Conservation (phyloP, 2,329 filamentous ascomycete genomes). For the Hypoxylon sp. region DNA sequence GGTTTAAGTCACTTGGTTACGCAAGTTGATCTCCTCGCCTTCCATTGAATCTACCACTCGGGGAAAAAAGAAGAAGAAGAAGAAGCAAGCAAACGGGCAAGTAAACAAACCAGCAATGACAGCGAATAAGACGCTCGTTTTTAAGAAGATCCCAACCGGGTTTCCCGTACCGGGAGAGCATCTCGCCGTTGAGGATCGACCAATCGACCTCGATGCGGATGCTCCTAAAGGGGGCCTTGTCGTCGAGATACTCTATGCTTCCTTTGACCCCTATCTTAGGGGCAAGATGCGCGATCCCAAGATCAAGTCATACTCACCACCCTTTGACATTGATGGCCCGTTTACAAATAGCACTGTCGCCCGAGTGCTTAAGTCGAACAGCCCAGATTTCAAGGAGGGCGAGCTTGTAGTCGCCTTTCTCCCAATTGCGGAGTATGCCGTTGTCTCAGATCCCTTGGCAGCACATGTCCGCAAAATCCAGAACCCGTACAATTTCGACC, state of each 20-base stretch:
- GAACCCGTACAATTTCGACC: slow-evolving; percentile 75
- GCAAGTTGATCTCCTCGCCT: not conserved
- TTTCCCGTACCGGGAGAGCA: slow-evolving; percentile 77
- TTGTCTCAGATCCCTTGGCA: slow-evolving; percentile 61
- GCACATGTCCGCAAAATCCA: slow-evolving; percentile 67
- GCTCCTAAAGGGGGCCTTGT: slow-evolving; percentile 73
- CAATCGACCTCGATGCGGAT: slow-evolving; percentile 72
- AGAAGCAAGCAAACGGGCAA: not conserved
- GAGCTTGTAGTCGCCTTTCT: slow-evolving; percentile 71
- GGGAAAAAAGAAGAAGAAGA: not conserved
- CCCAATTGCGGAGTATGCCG: slow-evolving; percentile 74
- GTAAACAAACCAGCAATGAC: slow-evolving; percentile 53
- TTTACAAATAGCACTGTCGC: slow-evolving; percentile 73
- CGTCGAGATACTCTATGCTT: slow-evolving; percentile 76
- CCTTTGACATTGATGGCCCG: slow-evolving; percentile 72
- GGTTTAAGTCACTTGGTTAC: not conserved
- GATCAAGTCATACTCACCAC: slow-evolving; percentile 73
- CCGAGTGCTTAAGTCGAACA: slow-evolving; percentile 76
- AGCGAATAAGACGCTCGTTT: slow-evolving; percentile 79
- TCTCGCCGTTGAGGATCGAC: slow-evolving; percentile 71
- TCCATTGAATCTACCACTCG: not conserved
- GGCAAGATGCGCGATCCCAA: slow-evolving; percentile 74
- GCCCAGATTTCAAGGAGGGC: slow-evolving; percentile 71
- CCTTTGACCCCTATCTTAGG: slow-evolving; percentile 82
- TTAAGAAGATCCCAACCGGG: slow-evolving; percentile 73